phyloP scores from a whole-genome alignment of 352 stramenopile genomes.

The Hyaloperonospora arabidopsidis region DNA sequence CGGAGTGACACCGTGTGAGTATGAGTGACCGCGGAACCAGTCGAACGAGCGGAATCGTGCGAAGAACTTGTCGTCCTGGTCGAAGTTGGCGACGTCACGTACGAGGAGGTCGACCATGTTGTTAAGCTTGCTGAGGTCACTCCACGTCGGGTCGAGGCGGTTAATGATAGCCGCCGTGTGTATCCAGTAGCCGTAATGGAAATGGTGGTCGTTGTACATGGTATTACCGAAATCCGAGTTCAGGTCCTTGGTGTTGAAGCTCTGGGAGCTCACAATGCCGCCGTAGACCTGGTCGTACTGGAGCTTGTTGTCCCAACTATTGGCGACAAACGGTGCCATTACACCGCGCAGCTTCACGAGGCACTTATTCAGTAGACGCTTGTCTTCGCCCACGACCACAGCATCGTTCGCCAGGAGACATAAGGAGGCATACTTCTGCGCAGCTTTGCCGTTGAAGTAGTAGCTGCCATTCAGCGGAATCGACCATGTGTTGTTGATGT shows the following conservation, averaged over 20 bases:
- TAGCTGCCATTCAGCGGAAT: constrained; percentile 48
- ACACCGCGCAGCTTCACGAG: constrained; percentile 26
- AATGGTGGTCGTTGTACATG: constrained; percentile 75
- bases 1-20: constrained; percentile 58
- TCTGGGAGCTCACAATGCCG: constrained; percentile 46
- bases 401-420: constrained; percentile 51
- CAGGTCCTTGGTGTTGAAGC: constrained; percentile 44
- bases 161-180: constrained; percentile 43
- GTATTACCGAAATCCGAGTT: constrained; percentile 68
- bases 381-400: constrained; percentile 29
- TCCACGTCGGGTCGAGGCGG: constrained; percentile 36
- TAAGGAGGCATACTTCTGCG: constrained; percentile 53
- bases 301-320: constrained; percentile 43
- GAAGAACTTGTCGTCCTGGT: constrained; percentile 38
- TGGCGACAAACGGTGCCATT: constrained; percentile 32
- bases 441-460: constrained; percentile 61
- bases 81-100: constrained; percentile 42
- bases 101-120: constrained; percentile 30
- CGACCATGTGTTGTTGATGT: constrained; percentile 38
- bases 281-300: constrained; percentile 53
- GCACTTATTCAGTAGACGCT: constrained; percentile 29
- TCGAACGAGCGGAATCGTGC: constrained; percentile 51
- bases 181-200: constrained; percentile 69
- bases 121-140: constrained; percentile 32
- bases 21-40: constrained; percentile 63